These are phyloP conservation scores for Cadophora sp. DNA, from an alignment of 2,329 filamentous ascomycete species.

Conservation along the genomic window DNA sequence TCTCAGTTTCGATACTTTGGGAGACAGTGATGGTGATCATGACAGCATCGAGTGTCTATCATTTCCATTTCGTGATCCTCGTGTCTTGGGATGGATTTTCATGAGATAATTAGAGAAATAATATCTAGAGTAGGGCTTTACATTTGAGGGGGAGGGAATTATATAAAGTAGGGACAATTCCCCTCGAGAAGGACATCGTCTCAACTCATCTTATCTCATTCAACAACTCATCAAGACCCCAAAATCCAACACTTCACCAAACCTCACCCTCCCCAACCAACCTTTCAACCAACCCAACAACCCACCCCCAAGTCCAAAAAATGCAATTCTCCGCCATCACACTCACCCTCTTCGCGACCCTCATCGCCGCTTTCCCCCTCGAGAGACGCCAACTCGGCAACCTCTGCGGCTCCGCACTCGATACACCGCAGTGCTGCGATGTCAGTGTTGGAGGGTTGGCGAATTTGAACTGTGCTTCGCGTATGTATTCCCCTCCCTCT, in stretches of 20 bases:
- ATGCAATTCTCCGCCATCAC: conserved; percentile 24
- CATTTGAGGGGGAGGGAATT: too few relatives aligned
- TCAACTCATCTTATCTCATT: conserved; percentile 2
- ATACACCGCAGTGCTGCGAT: conserved; percentile 62
- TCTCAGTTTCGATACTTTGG: not conserved
- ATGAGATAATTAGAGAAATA: not conserved
- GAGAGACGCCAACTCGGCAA: conserved; percentile 46
- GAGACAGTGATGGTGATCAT: not conserved
- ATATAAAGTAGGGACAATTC: not conserved
- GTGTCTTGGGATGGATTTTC: not conserved
- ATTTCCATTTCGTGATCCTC: not conserved
- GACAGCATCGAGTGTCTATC: not conserved
- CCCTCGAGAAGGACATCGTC: conserved; percentile 4
- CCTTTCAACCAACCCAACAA: not conserved
- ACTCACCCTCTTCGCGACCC: conserved; percentile 13
- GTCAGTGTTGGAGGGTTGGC: conserved; percentile 64
- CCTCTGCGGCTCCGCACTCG: conserved; percentile 50
- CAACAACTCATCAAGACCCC: not conserved
- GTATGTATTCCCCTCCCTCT: conserved; percentile 49
- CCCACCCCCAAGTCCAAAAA: conserved; percentile 5
- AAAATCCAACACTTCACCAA: not conserved
- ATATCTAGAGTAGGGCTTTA: too few relatives aligned
- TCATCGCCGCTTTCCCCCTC: conserved; percentile 39
- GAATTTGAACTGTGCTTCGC: conserved; percentile 59
- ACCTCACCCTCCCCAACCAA: not conserved